Evolutionary conservation across 805 yeast genomes (phyloP).

Genomic region (Blastobotrys mokoenaii): DNA sequence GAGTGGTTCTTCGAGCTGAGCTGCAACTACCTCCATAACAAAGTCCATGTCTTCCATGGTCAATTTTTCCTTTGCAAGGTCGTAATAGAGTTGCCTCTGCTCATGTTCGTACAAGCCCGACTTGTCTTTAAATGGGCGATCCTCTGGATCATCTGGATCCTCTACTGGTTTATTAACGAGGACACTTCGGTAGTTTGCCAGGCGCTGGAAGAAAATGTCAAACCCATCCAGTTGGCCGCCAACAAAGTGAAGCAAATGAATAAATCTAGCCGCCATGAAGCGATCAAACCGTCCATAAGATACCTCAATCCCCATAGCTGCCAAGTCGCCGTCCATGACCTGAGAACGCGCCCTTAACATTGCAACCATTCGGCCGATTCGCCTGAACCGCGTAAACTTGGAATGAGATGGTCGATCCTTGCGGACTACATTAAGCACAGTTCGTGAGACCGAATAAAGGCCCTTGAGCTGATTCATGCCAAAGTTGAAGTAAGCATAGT

Average conservation of each 20-base stretch:
- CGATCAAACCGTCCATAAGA: constrained; percentile 11
- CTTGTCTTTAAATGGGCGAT: neutral
- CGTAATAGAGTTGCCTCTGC: constrained; percentile 1
- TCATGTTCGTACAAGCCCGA: constrained; percentile 1
- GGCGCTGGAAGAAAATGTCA: neutral
- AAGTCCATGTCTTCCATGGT: constrained; percentile 8
- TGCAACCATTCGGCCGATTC: constrained; percentile 2
- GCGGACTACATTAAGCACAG: constrained; percentile 7
- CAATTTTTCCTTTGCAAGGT: neutral
- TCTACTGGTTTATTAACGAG: neutral
- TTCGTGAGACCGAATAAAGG: constrained; percentile 7
- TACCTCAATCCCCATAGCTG: constrained; percentile 16
- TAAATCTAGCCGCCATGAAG: neutral
- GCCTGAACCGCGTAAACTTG: constrained; percentile 5
- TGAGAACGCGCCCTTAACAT: constrained; percentile 1
- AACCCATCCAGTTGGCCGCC: neutral
- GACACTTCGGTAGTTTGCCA: neutral
- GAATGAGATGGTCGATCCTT: constrained; percentile 13
- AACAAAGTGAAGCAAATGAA: constrained; percentile 7
- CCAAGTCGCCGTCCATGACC: constrained; percentile 15
- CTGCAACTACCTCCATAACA: constrained; percentile 3
- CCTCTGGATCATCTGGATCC: too few relatives aligned
- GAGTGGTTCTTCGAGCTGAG: constrained; percentile 1
- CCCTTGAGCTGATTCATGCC: constrained; percentile 13
- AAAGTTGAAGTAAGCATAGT: constrained; percentile 14